Conservation (phyloP, 805 yeast species). For the Pichia phayaonensis region DNA sequence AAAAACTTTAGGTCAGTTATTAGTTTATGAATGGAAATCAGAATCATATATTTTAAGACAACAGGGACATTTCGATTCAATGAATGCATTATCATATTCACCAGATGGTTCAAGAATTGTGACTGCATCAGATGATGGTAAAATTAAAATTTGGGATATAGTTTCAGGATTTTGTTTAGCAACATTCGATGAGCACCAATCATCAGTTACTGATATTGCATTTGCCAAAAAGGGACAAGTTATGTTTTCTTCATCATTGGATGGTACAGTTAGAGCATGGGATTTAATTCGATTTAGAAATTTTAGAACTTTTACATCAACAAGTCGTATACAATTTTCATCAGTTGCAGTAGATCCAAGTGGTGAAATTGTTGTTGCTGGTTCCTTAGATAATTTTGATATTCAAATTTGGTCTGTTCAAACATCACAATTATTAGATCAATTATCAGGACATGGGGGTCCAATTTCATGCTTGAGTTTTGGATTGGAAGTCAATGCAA, state of each 20-base stretch:
- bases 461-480: constrained; percentile 86
- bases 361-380: constrained; percentile 95
- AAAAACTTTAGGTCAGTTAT: constrained; percentile 77
- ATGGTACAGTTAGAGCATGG: constrained; percentile 98
- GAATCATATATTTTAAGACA: constrained; percentile 92
- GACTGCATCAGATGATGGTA: constrained; percentile 95
- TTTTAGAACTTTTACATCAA: constrained; percentile 89
- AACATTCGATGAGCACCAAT: constrained; percentile 85
- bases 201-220: constrained; percentile 80
- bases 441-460: constrained; percentile 89
- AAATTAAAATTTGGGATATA: constrained; percentile 94
- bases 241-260: constrained; percentile 82
- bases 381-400: constrained; percentile 81
- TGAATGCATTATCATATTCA: constrained; percentile 77
- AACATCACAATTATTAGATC: constrained; percentile 84
- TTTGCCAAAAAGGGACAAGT: constrained; percentile 90
- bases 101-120: constrained; percentile 92
- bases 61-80: constrained; percentile 93
- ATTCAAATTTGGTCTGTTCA: constrained; percentile 97
- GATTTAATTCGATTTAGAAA: constrained; percentile 88
- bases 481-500: constrained; percentile 61
- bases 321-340: constrained; percentile 79
- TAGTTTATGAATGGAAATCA: constrained; percentile 98
- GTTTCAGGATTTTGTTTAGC: constrained; percentile 86
- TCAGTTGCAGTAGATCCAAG: constrained; percentile 93